phyloP scores from a whole-genome alignment of 257 asterid genomes.

The Penstemon eatonii region DNA sequence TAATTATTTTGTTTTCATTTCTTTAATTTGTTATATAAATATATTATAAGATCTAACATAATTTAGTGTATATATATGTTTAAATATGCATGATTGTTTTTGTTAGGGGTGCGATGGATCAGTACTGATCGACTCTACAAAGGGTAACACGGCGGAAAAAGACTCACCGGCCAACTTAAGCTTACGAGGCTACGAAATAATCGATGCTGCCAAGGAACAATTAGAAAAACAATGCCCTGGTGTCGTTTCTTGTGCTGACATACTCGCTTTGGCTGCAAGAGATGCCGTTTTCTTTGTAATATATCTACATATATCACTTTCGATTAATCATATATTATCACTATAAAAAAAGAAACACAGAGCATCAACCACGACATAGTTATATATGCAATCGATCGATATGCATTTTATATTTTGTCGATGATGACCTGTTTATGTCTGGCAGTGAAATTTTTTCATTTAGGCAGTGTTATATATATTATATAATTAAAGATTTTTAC shows the following conservation, averaged over 20 bases:
- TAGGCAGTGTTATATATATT: too few species aligned
- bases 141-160: conserved; percentile 80
- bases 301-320: neutral
- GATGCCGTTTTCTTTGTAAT: conserved; percentile 90
- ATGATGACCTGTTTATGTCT: too few species aligned
- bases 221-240: conserved; percentile 80
- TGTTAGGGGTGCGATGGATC: conserved; percentile 91
- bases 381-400: too few species aligned
- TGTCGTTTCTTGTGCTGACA: conserved; percentile 92
- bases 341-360: too few species aligned
- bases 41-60: neutral
- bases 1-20: neutral
- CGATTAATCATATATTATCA: too few species aligned
- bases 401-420: too few species aligned
- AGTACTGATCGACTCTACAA: conserved; percentile 70
- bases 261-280: conserved; percentile 89
- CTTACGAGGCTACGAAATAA: conserved; percentile 72
- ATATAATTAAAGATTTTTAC: too few species aligned
- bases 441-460: too few species aligned
- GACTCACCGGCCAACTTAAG: conserved; percentile 95
- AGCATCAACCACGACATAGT: too few species aligned
- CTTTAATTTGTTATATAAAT: neutral
- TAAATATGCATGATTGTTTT: neutral
- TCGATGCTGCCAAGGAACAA: conserved; percentile 71
- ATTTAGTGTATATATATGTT: neutral